Base-by-base conservation (phyloP, 2,329 filamentous ascomycete genomes). In the Diplodia seriata region DNA sequence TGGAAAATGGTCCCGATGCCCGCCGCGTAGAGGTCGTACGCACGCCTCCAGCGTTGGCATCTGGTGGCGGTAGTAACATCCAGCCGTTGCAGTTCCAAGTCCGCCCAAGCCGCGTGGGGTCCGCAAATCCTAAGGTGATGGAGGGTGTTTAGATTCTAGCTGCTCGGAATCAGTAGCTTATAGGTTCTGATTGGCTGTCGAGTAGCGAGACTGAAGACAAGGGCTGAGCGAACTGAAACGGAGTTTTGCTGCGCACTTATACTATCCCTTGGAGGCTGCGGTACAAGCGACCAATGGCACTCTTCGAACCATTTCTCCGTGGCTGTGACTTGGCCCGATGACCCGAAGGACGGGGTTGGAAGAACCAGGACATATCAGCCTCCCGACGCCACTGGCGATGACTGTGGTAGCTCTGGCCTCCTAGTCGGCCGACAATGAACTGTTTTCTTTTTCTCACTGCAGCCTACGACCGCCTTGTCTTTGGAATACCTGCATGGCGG, bases 51-150 rank as follows among this genome's bases (percentile, higher is more conserved):
- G 56, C 56, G 23, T 61, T 20, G 8, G 14, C 31, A 50, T 33
- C 40, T 36, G 15, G 20, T n/a, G 57, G 57, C 40, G 57, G 57
- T 49, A 50, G 50, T 33, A 62, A 49, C 47, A 49, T 49, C 57
- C 57, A 43, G 26, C 40, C 9, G 57, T 50, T 49, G 26, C 57
- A 15, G 55, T 18, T 20, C 31, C 15, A 20, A 62, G 2, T 26
- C 26, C 31, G 43, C 23, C 26, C 57, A 31, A 43, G 57, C 57
- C 57, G 57, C 40, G 57, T 62, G 57, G 57, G 57, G 57, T 62
- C 57, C 40, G 47, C 31, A 26, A 33, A 33, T 36, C 26, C 26
- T 18, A 50, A 5, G 40, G 15, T 43, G 5, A 33, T 62, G 57
- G 57, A 47, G 56, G 36, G 56, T 47, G 20, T 26, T 49, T 61